Conservation (phyloP, 2,329 filamentous ascomycete species). For the Scedosporium aurantiacum region DNA sequence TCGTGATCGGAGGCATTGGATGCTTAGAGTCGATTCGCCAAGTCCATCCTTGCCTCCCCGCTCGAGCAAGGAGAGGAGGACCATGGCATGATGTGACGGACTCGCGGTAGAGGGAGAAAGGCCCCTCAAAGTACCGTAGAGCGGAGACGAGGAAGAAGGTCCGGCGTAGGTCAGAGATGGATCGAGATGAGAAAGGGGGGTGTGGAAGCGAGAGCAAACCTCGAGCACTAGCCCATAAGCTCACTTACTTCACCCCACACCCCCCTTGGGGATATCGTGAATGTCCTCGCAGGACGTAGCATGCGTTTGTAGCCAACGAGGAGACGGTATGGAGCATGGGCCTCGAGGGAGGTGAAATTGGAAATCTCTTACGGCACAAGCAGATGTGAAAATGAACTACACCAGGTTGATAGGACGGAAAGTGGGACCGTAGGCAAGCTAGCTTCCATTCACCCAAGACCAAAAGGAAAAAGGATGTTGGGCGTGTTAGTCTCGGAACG, state of each 20-base stretch:
- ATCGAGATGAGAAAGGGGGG: background rate
- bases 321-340: background rate
- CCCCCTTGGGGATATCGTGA: background rate
- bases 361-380: background rate
- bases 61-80: constrained; percentile 3
- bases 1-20: constrained; percentile 3
- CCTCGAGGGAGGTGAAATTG: background rate
- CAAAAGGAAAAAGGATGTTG: background rate
- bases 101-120: background rate
- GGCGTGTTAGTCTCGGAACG: background rate
- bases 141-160: background rate
- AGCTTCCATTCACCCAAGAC: background rate
- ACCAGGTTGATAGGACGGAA: constrained; percentile 7
- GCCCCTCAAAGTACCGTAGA: background rate
- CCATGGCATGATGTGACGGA: constrained; percentile 8
- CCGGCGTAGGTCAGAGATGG: background rate
- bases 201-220: background rate
- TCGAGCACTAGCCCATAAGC: background rate
- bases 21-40: constrained; percentile 4
- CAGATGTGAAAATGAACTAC: background rate
- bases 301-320: constrained; percentile 1
- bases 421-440: background rate
- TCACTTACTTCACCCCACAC: background rate
- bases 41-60: constrained; percentile 2
- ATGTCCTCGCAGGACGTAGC: background rate